Evolutionary conservation across 176 grass and related monocot species (phyloP), one percentile per base, ranked within the genome.

Genomic region (Cymbopogon citratus): DNA sequence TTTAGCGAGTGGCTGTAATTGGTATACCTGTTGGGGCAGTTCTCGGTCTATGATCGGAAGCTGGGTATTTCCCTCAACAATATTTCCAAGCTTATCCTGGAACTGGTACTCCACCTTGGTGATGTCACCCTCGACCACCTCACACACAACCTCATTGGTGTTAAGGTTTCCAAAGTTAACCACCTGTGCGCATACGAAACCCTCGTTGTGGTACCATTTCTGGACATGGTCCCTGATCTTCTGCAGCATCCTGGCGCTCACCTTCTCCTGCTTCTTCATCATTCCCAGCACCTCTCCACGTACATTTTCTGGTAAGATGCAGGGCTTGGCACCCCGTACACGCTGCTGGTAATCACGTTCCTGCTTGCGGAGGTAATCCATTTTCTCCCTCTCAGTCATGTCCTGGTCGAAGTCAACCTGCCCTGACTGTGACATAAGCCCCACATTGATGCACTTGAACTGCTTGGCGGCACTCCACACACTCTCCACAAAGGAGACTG

Each of bases 301-400:
- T 33, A 95, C 90, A n/a, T 80, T 56, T 9, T 85, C 86, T 1
- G 97, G 92, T 35, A 98, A 70, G 6, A 98, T 84, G 69, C 95
- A 98, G 0, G 87, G 80, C 67, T 88, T 91, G 12, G 95, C 87
- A 6, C 82, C 82, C 15, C 86, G 83, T 15, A 98, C 90, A 56
- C 95, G 90, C 69, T 81, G 83, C 87, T 80, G 90, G 51, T 99
- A 99, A 74, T 99, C 91, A 6, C 90, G 93, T 43, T 99, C 97
- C 84, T 95, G 97, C 71, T 79, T 92, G 28, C 95, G 81, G 41
- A 92, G 91, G 85, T 95, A 98, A 39, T 94, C 82, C 82, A 98
- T 89, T 85, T 98, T 98, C 87, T 95, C 95, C 81, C 90, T 87
- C 78, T 98, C 95, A 0, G 95, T 98, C 95, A 98, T 93, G 80